phyloP scores from a whole-genome alignment of 352 stramenopile species.

The Phytophthora boehmeriae region DNA sequence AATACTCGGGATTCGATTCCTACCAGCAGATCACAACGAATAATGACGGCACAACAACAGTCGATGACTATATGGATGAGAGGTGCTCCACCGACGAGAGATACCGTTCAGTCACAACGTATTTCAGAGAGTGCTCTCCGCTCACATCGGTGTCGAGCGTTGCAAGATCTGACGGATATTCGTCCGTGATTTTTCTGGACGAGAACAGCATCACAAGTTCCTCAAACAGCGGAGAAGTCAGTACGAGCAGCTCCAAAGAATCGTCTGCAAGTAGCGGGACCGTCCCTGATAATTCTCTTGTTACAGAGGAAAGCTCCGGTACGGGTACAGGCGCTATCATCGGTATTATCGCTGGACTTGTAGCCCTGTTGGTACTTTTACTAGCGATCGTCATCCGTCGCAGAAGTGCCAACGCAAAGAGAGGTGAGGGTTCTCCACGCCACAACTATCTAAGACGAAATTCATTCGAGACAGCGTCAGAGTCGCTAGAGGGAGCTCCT shows the following conservation, averaged over 20 bases:
- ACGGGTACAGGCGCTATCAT: neutral
- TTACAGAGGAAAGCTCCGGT: neutral
- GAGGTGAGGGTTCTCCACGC: neutral
- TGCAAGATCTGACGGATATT: neutral
- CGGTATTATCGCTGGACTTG: neutral
- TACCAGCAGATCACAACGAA: neutral
- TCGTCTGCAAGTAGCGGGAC: neutral
- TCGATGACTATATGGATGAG: neutral
- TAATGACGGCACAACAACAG: neutral
- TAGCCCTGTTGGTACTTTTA: neutral
- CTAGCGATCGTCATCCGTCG: neutral
- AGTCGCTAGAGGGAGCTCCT: neutral
- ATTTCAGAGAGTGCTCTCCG: neutral
- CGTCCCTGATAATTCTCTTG: too few relatives aligned
- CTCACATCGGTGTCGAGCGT: neutral
- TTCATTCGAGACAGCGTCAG: neutral
- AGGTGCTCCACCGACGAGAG: neutral
- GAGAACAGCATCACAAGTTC: neutral
- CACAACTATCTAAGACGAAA: neutral
- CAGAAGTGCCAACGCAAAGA: neutral
- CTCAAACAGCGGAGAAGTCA: neutral
- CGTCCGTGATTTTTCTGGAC: neutral
- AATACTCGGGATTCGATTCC: too few relatives aligned
- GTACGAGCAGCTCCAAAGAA: neutral
- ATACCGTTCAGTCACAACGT: neutral